Conservation (phyloP, 2,329 filamentous ascomycete species). For the Arthrobotrys sphaeroides region DNA sequence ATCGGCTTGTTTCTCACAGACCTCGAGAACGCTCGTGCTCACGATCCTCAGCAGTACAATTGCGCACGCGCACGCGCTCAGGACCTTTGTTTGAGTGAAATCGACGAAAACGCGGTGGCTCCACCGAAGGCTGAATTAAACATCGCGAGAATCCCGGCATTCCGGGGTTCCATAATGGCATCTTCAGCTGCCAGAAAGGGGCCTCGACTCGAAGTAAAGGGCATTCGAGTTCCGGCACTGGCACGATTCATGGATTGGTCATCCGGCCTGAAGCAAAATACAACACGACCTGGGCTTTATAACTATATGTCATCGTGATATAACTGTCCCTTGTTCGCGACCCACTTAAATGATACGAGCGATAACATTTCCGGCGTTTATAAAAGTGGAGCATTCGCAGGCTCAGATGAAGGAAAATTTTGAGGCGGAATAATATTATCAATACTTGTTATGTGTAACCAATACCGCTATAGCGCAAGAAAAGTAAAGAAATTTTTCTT, state of each 20-base stretch:
- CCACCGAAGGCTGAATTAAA: background rate
- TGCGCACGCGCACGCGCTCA: no score
- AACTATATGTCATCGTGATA: background rate
- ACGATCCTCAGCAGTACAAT: no score
- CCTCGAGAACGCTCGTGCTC: background rate
- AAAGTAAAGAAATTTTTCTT: background rate
- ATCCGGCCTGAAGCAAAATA: background rate
- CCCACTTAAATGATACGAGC: slow-evolving; percentile 25
- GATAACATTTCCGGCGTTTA: slow-evolving; percentile 28
- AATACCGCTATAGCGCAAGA: background rate
- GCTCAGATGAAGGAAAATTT: background rate
- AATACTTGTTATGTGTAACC: slow-evolving; percentile 2
- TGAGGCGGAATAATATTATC: background rate
- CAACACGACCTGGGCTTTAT: background rate
- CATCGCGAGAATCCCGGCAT: background rate
- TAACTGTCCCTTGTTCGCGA: background rate
- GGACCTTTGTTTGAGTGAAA: background rate
- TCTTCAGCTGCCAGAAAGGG: background rate
- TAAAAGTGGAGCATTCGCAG: background rate
- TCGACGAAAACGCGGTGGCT: background rate
- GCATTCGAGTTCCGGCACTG: background rate
- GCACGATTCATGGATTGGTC: background rate
- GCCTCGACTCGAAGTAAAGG: background rate
- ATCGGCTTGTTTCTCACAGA: background rate
- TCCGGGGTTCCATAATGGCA: background rate